Conservation (phyloP, 2,329 filamentous ascomycete species). For the Colletotrichum gloeosporioides region DNA sequence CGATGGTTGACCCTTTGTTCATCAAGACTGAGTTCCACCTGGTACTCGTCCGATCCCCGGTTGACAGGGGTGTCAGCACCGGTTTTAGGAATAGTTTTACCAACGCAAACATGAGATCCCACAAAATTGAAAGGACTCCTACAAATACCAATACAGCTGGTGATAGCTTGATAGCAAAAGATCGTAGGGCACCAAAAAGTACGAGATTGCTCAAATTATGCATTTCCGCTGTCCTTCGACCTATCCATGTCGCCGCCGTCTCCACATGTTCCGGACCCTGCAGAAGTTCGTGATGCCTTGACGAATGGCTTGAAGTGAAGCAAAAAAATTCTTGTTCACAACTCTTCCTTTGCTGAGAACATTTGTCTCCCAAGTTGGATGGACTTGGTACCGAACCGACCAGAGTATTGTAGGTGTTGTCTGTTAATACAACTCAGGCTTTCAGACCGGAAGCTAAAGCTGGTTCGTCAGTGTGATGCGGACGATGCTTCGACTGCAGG, state of each 20-base stretch:
- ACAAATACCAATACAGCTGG: neutral
- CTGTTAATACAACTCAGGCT: fast-evolving
- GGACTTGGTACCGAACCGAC: too few relatives aligned
- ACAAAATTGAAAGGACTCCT: neutral
- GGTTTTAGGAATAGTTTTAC: neutral
- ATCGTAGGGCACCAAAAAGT: neutral
- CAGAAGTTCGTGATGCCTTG: neutral
- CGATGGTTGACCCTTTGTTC: neutral
- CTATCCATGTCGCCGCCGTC: neutral
- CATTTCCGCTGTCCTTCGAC: neutral
- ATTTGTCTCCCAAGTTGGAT: too few relatives aligned
- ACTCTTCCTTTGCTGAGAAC: too few relatives aligned
- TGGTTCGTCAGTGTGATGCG: neutral
- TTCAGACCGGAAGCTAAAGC: neutral
- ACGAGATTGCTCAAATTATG: too few relatives aligned
- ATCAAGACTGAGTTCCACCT: neutral
- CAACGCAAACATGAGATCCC: neutral
- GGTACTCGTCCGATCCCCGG: neutral
- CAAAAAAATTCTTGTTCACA: too few relatives aligned
- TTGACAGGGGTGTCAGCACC: neutral
- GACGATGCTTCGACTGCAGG: neutral
- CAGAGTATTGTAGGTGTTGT: too few relatives aligned
- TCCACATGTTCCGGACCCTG: neutral
- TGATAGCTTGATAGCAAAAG: too few relatives aligned
- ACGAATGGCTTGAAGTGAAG: neutral